Evolutionary conservation across 805 yeast genomes (phyloP).

Genomic region (Candida khao-thaluensis): DNA sequence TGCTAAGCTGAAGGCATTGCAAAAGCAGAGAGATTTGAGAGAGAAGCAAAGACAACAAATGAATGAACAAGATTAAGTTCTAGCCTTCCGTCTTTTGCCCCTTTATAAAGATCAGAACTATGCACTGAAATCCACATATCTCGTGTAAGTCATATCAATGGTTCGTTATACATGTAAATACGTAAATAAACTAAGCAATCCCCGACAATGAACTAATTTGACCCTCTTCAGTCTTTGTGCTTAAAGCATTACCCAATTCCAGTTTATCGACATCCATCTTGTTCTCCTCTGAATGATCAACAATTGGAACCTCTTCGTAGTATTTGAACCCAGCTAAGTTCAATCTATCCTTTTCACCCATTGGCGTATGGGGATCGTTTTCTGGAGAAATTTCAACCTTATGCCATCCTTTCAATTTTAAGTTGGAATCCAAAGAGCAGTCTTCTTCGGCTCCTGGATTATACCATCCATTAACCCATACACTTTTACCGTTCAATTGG

Average conservation of each 20-base stretch:
- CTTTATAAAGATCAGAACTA: too few relatives aligned
- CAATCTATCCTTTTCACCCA: constrained; percentile 40
- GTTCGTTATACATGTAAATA: not conserved
- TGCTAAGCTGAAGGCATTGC: constrained; percentile 36
- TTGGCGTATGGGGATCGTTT: not conserved
- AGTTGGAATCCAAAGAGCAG: constrained; percentile 7
- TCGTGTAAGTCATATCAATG: not conserved
- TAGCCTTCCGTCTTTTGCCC: too few relatives aligned
- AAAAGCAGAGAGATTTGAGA: constrained; percentile 18
- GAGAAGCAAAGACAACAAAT: constrained; percentile 4
- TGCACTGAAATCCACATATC: too few relatives aligned
- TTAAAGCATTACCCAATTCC: constrained; percentile 19
- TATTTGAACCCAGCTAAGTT: constrained; percentile 40
- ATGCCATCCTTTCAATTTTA: constrained; percentile 38
- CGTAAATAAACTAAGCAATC: constrained; percentile 5
- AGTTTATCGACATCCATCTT: constrained; percentile 10
- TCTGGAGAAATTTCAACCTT: constrained; percentile 21
- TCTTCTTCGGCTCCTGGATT: constrained; percentile 18
- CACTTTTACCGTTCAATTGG: constrained; percentile 8
- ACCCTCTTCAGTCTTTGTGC: constrained; percentile 12
- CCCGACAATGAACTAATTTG: constrained; percentile 17
- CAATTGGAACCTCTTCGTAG: constrained; percentile 22
- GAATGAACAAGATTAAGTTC: not conserved
- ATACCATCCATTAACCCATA: constrained; percentile 43
- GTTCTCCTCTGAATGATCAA: constrained; percentile 11